Percentiles rank a stretch among this genome's conserved stretches.
Conservation (phyloP, 352 stramenopile genomes). For the Phytophthora sp. region DNA sequence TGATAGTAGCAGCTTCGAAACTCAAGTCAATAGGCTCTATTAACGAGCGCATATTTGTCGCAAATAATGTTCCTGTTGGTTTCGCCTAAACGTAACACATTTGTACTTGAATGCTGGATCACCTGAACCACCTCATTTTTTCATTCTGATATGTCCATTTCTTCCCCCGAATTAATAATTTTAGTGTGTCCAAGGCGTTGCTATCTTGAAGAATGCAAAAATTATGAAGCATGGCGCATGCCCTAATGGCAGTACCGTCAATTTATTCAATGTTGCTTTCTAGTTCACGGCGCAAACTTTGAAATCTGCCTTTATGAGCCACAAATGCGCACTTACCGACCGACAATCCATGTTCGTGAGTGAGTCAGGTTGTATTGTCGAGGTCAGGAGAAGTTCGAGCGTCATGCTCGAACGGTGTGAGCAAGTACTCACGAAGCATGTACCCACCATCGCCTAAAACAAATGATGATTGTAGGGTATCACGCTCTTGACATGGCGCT, state of each 20-base stretch:
- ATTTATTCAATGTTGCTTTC: not conserved
- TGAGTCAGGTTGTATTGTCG: not conserved
- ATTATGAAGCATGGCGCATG: not conserved
- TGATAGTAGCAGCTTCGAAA: not conserved
- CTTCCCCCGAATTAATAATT: no score
- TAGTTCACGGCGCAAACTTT: not conserved
- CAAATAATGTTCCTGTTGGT: not conserved
- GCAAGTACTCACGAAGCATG: no score
- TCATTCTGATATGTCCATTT: no score
- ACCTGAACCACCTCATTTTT: no score
- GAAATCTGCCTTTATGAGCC: not conserved
- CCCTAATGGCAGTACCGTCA: not conserved
- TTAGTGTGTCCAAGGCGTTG: not conserved
- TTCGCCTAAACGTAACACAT: not conserved
- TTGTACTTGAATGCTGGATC: no score
- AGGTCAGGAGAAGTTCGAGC: not conserved
- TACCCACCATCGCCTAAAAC: no score
- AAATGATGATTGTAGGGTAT: no score
- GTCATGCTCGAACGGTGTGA: no score
- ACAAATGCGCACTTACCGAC: not conserved
- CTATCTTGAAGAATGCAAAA: not conserved
- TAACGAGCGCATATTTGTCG: not conserved
- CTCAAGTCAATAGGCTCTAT: not conserved
- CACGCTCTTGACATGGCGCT: no score
- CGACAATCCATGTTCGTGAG: not conserved